Base-by-base conservation (phyloP, 2,329 filamentous ascomycete genomes). In the Podosphaera aphanis region DNA sequence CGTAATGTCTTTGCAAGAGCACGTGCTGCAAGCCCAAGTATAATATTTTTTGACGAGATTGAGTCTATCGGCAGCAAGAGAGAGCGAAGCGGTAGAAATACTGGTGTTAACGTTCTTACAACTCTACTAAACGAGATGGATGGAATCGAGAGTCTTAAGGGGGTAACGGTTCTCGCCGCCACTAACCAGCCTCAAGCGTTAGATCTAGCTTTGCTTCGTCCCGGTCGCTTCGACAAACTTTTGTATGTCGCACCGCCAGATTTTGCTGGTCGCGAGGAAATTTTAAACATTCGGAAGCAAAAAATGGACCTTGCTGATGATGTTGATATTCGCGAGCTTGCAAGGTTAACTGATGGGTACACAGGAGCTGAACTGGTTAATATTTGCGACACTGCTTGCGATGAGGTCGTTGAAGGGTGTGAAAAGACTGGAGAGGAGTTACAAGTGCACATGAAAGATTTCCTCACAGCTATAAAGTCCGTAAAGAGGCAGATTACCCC, bases 41-140 rank as follows among this genome's bases (percentile, higher is more conserved):
- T 94, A 62, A 85, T 95, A 55, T 95, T 94, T 68, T 93, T 94
- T 53, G 86, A 95, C 59, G 86, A 95, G 61, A 90, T 95, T 54
- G 86, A 95, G 62, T 77, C 83, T 3, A 88, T 95, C 50, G 69
- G 62, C 43, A 61, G 56, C 36, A 57, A 64, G 36, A 64, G 68
- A 18, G 64, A 67, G 45, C 66, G 66, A 21, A 66, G 66, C 2
- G 60, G 62, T 5, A 60, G 64, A 16, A 63, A 60, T 11, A 63
- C 59, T 35, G 73, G 78, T 1, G 69, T 93, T 42, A 90, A 94
- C 57, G 82, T 93, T 39, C 71, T 94, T 13, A 86, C 85, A 0
- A 92, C 86, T 1, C 65, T 95, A 23, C 70, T 95, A 4, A 93
- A 85, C 49, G 88, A 94, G 59, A 92, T 95, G 80, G 88, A 94